Evolutionary conservation across 2,329 filamentous ascomycete species (phyloP).

Genomic region (Rutstroemia sp.): DNA sequence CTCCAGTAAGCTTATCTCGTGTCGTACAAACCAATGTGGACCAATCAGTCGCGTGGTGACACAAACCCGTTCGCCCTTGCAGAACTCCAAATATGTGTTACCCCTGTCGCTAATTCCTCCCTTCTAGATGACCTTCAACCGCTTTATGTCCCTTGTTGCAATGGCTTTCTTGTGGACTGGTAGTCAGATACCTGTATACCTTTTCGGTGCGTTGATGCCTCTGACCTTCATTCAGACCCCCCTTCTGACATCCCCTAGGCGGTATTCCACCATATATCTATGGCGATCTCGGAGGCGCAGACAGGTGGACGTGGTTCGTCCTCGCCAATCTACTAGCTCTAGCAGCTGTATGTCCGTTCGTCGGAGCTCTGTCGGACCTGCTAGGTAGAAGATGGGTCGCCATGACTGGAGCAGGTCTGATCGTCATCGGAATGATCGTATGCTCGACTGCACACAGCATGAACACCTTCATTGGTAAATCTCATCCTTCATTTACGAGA

Average conservation of each 20-base stretch:
- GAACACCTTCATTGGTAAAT: slow-evolving; percentile 52
- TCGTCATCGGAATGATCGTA: slow-evolving; percentile 54
- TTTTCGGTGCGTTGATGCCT: slow-evolving; percentile 33
- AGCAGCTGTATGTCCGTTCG: slow-evolving; percentile 53
- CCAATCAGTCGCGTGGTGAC: too few species aligned
- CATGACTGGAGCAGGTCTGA: slow-evolving; percentile 43
- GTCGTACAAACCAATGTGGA: too few species aligned
- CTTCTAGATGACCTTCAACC: slow-evolving; percentile 45
- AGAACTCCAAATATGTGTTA: slow-evolving; percentile 30
- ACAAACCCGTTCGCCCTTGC: slow-evolving; percentile 27
- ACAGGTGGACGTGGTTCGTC: slow-evolving; percentile 31
- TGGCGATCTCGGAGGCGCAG: slow-evolving; percentile 47
- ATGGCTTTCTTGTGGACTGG: slow-evolving; percentile 56
- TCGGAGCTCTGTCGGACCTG: slow-evolving; percentile 58
- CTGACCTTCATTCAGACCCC: neutral
- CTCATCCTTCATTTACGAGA: too few species aligned
- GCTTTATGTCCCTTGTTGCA: slow-evolving; percentile 49
- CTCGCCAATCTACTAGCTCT: slow-evolving; percentile 47
- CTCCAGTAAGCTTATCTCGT: slow-evolving; percentile 31
- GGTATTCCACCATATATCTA: slow-evolving; percentile 49
- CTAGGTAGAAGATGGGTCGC: slow-evolving; percentile 54
- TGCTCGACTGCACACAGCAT: slow-evolving; percentile 50
- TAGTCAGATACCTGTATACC: slow-evolving; percentile 52
- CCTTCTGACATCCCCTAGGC: slow-evolving; percentile 23
- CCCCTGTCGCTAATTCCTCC: slow-evolving; percentile 40